Percentiles rank a stretch among this genome's conserved stretches.
Conservation (phyloP, 495 filamentous ascomycete genomes). For the Neurospora pannonica region DNA sequence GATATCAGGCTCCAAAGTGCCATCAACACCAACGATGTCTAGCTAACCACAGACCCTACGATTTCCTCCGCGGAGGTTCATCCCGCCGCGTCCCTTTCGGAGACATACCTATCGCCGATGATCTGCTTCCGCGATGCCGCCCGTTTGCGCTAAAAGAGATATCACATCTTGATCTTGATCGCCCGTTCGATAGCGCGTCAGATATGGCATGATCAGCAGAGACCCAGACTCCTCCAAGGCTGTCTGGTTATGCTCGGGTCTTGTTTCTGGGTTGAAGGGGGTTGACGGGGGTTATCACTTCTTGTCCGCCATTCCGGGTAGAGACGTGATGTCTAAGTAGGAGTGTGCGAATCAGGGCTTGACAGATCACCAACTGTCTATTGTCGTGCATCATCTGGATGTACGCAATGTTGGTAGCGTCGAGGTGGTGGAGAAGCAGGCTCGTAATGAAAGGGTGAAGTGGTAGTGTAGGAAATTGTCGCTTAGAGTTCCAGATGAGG, state of each 20-base stretch:
- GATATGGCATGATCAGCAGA: not conserved
- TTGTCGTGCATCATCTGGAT: constrained; percentile 1
- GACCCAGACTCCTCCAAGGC: not conserved
- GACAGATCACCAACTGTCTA: constrained; percentile 3
- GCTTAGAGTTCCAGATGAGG: not conserved
- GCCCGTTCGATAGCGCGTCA: not conserved
- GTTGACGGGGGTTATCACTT: not conserved
- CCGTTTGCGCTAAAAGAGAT: not conserved
- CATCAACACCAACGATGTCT: not conserved
- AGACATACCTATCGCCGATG: not conserved
- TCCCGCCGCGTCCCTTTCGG: not conserved
- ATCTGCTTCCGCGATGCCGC: not conserved
- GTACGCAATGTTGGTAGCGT: not conserved
- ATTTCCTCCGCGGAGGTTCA: not conserved
- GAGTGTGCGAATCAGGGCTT: constrained; percentile 8
- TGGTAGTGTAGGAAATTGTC: not conserved
- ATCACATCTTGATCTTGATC: not conserved
- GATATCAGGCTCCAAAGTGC: not conserved
- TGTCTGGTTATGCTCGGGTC: not conserved
- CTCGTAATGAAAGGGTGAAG: not conserved
- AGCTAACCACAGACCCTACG: not conserved
- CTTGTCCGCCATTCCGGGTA: not conserved
- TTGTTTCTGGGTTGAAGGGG: not conserved
- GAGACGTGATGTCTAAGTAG: not conserved
- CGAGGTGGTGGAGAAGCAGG: not conserved